phyloP scores from a whole-genome alignment of 352 stramenopile species.

The Heterotrichella gracilis region DNA sequence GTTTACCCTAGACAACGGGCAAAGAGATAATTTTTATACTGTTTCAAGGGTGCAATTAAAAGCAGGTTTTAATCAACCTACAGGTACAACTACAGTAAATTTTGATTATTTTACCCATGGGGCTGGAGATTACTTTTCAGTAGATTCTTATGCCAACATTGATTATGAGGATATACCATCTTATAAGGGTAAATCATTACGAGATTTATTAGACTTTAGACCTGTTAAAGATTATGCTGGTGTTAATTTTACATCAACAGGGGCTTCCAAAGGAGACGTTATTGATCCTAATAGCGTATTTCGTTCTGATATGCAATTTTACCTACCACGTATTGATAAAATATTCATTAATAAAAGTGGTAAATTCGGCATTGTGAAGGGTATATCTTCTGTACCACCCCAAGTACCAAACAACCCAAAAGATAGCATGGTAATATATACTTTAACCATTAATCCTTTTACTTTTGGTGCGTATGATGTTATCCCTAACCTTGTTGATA shows the following conservation, averaged over 20 bases:
- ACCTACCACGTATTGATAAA: conserved; percentile 10
- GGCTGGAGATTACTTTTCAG: neutral
- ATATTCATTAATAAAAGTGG: neutral
- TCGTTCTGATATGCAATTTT: neutral
- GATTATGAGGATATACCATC: neutral
- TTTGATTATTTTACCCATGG: conserved; percentile 10
- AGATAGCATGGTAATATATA: neutral
- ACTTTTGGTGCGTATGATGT: neutral
- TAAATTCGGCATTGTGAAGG: neutral
- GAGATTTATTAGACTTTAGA: conserved; percentile 9
- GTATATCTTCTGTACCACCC: neutral
- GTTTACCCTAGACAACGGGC: neutral
- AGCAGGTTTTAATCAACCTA: neutral
- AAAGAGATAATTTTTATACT: neutral
- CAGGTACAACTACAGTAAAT: neutral
- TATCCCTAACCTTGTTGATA: neutral
- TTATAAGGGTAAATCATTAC: neutral
- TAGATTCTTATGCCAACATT: neutral
- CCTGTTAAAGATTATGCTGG: neutral
- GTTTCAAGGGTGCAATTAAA: neutral
- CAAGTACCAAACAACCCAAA: neutral
- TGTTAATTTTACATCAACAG: neutral
- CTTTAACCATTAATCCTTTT: neutral
- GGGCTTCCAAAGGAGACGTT: too few relatives aligned
- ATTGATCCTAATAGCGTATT: too few relatives aligned